A percentile compares a stretch with the other conserved stretches of the same genome.
Evolutionary conservation across 352 stramenopile species (phyloP).

Genomic region (Plasmopara muralis): DNA sequence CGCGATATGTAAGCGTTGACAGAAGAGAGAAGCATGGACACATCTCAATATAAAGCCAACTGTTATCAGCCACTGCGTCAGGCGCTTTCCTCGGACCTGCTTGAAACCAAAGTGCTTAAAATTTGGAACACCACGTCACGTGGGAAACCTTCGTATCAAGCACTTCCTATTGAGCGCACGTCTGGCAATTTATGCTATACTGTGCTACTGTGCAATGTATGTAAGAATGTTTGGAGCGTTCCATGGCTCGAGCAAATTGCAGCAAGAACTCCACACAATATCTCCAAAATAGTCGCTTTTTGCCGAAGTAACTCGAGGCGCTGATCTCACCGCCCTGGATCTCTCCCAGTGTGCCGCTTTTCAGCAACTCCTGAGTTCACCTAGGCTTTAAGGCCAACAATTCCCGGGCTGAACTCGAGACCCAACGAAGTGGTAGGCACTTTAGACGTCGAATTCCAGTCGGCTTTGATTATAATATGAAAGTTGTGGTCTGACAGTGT

Average conservation of each 20-base stretch:
- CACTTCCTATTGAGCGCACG: background rate
- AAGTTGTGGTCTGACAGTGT: no score
- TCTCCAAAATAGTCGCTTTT: constrained; percentile 39
- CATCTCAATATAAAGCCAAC: no score
- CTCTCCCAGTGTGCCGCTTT: constrained; percentile 20
- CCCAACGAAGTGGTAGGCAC: constrained; percentile 12
- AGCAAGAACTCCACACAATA: constrained; percentile 74
- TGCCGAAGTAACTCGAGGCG: constrained; percentile 28
- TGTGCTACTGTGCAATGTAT: background rate
- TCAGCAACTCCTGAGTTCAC: constrained; percentile 21
- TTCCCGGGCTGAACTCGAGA: constrained; percentile 19
- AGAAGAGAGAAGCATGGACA: no score
- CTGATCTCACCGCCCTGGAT: constrained; percentile 5
- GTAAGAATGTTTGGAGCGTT: constrained; percentile 51
- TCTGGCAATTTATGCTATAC: background rate
- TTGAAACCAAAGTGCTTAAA: no score
- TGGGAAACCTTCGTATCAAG: no score
- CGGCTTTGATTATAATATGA: no score
- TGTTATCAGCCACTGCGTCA: background rate
- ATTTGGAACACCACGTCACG: no score
- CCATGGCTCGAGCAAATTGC: constrained; percentile 73
- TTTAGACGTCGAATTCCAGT: no score
- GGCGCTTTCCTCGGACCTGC: no score
- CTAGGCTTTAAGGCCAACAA: constrained; percentile 4
- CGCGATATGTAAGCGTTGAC: no score